Base-by-base conservation (phyloP, 345 rosid genomes). In the Durio zibethinus region DNA sequence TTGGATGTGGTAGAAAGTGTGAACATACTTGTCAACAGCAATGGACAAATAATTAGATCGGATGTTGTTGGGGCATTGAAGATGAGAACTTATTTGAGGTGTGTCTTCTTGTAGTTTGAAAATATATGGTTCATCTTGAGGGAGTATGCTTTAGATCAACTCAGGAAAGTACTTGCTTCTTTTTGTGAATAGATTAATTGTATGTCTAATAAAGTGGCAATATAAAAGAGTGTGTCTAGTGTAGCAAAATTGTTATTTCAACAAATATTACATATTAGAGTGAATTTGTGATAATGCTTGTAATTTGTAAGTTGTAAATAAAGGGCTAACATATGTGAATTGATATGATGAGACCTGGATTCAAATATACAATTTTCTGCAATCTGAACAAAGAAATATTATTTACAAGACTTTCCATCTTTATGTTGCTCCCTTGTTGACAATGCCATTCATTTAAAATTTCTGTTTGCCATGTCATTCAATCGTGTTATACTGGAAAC, bases 51-150 rank as follows among this genome's bases (percentile, higher is more conserved):
- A 27, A 85, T 93, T 75, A 84, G 97, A 82, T 96, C 98, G 16
- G 99, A 96, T 86, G 98, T 96, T 52, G 97, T 93, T 69, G 99
- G 98, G 78, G 99, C 98, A 20, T 80, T 96, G 86, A 96, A 96
- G 92, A 96, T 96, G 99, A 87, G 99, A 85, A 91, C 98, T 25
- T 93, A 90, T 82, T 82, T 96, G 82, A 96, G 93, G 99, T 96
- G 73, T 72, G 87, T 69, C 15, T 42, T 40, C 75, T 16, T 54
- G 25, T 48, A 31, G 11, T 68, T 61, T 62, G 35, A 4, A 66
- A 47, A 47, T 65, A 52, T n/a, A 0, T 72, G 75, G 62, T 66
- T 54, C 4, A 12, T 25, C 23, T 27, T 52, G 33, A 50, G 25
- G 65, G 57, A 68, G 40, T 65, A 48, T 66, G 66, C 72, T 72